Base-by-base conservation (phyloP, 768 basidiomycete genomes). In the Mycena galopus region DNA sequence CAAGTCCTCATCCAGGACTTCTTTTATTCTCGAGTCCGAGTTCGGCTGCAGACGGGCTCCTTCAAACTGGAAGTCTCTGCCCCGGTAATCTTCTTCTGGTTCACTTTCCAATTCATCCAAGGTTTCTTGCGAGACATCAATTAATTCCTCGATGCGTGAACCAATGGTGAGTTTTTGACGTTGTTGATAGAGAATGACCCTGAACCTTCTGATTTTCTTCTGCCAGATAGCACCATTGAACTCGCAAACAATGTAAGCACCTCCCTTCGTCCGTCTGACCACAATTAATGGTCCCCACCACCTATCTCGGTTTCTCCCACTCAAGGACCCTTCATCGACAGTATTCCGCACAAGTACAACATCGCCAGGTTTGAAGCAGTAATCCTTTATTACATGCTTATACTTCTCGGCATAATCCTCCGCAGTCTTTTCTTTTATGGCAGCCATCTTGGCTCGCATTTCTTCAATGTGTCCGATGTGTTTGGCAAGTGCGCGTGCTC, bases 321-420 rank as follows among this genome's bases (percentile, higher is more conserved):
- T 73, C 11, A 77, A 44, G 1, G 78, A 72, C 14, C 57, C 73
- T 27, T 79, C 76, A 73, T 76, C 61, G 74, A 66, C 65, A 0
- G 59, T 62, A 25, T 72, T 82, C 2, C 74, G 25, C 0, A 78
- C 69, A 0, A 82, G 63, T 0, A 83, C 78, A 1, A 82, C 65
- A 4, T 74, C 74, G 62, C 80, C 80, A 2, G 60, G 60, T 44
- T 65, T 10, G 44, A 76, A 79, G 3, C 23, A 11, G 50, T 72
- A 56, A 37, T 73, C 33, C 29, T 60, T 62, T 75, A 78, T 32
- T 35, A 59, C 19, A 50, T 69, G 37, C 6, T 68, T 39, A 65
- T 59, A 75, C 17, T 72, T 73, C 10, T 71, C 51, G 21, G 81
- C 75, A 56, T 80, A 81, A n/a, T 51, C 69, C 33, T 50, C 60